These are phyloP conservation scores for Cadophora malorum DNA, from an alignment of 2,329 filamentous ascomycete species.

Conservation along the genomic window DNA sequence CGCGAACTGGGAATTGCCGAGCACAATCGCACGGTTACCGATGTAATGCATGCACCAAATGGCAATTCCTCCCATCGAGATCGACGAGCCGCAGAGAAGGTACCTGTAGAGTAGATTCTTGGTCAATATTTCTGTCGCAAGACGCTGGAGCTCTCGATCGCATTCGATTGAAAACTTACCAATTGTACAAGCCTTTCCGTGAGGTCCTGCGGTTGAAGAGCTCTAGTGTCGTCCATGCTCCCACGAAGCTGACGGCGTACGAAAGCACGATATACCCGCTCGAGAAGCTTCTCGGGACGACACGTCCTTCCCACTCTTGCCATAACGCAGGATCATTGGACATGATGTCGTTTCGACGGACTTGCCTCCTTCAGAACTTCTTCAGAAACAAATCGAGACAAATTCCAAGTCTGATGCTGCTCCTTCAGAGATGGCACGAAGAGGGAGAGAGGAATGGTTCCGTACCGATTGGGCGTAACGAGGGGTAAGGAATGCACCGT, in stretches of 20 bases:
- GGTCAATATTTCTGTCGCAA: no score
- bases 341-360: no score
- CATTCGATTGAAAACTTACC: slow-evolving; percentile 53
- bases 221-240: slow-evolving; percentile 80
- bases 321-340: neutral
- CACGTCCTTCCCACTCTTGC: slow-evolving; percentile 23
- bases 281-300: slow-evolving; percentile 41
- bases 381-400: no score
- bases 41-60: slow-evolving; percentile 86
- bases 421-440: no score
- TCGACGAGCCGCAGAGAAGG: slow-evolving; percentile 66
- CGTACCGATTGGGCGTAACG: no score
- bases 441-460: no score
- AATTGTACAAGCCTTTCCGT: slow-evolving; percentile 70
- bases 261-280: slow-evolving; percentile 71
- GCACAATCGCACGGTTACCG: slow-evolving; percentile 78
- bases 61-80: slow-evolving; percentile 75
- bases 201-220: slow-evolving; percentile 79
- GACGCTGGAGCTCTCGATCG: neutral
- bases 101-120: slow-evolving; percentile 52
- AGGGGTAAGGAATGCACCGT: no score
- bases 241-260: slow-evolving; percentile 73
- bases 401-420: no score
- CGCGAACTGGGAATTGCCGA: slow-evolving; percentile 65
- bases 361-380: no score